These are phyloP conservation scores for Populus tomentosa DNA, from an alignment of 441 rosid genomes.

Conservation along the genomic window DNA sequence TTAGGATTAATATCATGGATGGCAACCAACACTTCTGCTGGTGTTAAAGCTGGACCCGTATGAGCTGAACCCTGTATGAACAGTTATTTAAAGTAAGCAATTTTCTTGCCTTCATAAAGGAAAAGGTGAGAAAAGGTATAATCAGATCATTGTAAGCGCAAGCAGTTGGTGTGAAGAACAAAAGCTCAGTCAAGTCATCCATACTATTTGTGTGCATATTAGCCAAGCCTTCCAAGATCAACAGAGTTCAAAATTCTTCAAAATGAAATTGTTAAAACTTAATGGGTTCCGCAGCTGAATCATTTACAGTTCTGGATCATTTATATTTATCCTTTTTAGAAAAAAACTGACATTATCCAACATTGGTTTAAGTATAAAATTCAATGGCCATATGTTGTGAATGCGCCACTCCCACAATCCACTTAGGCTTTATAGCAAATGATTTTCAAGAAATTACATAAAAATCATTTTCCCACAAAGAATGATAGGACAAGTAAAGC, in stretches of 20 bases:
- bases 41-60: slow-evolving; percentile 99
- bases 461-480: neutral
- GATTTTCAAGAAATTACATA: neutral
- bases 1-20: slow-evolving; percentile 91
- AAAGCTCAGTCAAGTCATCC: neutral
- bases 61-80: slow-evolving; percentile 95
- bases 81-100: slow-evolving; percentile 1
- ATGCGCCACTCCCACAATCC: neutral
- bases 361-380: neutral
- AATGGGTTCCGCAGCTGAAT: neutral
- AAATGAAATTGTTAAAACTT: neutral
- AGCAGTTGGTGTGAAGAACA: neutral
- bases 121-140: neutral
- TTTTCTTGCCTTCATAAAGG: neutral
- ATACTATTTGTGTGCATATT: neutral
- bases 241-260: neutral
- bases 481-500: neutral
- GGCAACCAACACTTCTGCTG: slow-evolving; percentile 97
- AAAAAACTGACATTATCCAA: neutral
- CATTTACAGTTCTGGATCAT: neutral
- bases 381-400: neutral
- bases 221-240: neutral
- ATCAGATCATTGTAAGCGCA: neutral
- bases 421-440: neutral
- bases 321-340: neutral